Evolutionary conservation across 768 basidiomycete genomes (phyloP), one percentile per base, ranked within the genome.

Genomic region (Cubamyces sp.): DNA sequence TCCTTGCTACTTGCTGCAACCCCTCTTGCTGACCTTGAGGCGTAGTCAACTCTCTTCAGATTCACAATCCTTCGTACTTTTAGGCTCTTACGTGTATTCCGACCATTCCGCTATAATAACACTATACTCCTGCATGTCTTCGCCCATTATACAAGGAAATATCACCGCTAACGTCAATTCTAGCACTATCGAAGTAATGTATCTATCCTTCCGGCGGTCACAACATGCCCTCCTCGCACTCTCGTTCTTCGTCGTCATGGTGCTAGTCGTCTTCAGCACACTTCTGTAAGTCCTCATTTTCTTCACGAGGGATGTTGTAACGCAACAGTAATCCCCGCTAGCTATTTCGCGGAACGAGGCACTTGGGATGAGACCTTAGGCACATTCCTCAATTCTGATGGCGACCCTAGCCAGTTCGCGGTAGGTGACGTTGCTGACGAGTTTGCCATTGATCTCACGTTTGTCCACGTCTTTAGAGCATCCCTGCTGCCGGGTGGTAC

Each of bases 151-250:
- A 12, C 3, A 19, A 3, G 41, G 41, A 26, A 7, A 11, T 19
- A 41, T 37, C 25, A 48, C 39, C 57, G 57, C 59, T 61, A 6
- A 60, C 15, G 16, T 28, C 46, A 11, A 12, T 48, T 19, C 12
- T 57, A 92, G 91, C 48, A 93, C 92, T 0, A 93, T 93, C 51
- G 91, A 94, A 78, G 92, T 93, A 68, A 97, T 96, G 94, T 94
- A 90, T 72, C 82, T 96, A 30, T 88, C 92, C 30, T 88, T 95
- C 39, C 83, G 90, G 52, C 81, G 92, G 62, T 94, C 92, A 0
- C 89, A 92, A 65, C 91, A 96, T 67, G 94, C 94, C 0, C 79
- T 95, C 0, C 81, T 94, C 3, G 94, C 94, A 0, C 86, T 96
- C 19, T 84, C 85, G 2, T 96, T 96, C 74, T 96, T 96, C 76